These are phyloP conservation scores for Cladosporium sp. DNA, from an alignment of 2,329 filamentous ascomycete species.

Conservation along the genomic window DNA sequence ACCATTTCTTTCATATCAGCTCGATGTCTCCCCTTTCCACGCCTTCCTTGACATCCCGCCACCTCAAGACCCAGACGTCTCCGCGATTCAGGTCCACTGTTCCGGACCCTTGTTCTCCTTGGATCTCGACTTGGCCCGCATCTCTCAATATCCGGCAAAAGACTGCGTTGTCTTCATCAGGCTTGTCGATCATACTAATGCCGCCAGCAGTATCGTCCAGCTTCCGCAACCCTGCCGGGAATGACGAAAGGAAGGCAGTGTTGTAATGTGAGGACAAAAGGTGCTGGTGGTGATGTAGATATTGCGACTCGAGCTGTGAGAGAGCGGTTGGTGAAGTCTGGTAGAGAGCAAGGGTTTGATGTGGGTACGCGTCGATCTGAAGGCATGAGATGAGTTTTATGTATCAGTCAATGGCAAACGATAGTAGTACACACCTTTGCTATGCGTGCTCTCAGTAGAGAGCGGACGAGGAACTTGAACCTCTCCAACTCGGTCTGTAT, in stretches of 20 bases:
- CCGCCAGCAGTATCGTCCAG: conserved; percentile 88
- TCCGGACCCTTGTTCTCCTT: conserved; percentile 53
- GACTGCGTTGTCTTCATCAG: conserved; percentile 77
- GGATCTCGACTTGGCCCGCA: conserved; percentile 52
- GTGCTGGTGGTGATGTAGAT: conserved; percentile 79
- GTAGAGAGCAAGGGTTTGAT: conserved; percentile 63
- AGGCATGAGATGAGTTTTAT: neutral
- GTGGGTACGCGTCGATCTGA: conserved; percentile 70
- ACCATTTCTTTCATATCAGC: conserved; percentile 37
- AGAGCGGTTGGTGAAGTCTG: conserved; percentile 39
- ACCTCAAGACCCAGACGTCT: conserved; percentile 57
- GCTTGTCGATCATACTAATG: conserved; percentile 85
- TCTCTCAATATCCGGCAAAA: conserved; percentile 72
- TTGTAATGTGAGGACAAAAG: conserved; percentile 82
- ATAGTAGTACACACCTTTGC: conserved; percentile 62
- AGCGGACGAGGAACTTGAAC: conserved; percentile 85
- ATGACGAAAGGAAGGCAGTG: conserved; percentile 75
- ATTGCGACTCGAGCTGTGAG: conserved; percentile 72
- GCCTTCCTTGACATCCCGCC: conserved; percentile 57
- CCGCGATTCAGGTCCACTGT: conserved; percentile 44
- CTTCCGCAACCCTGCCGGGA: conserved; percentile 73
- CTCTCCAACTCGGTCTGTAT: conserved; percentile 94
- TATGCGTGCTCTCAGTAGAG: conserved; percentile 77
- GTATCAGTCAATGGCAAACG: neutral
- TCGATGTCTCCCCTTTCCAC: conserved; percentile 73